Evolutionary conservation across 768 basidiomycete species (phyloP).

Genomic region (Lepiota brunneoincarnata): DNA sequence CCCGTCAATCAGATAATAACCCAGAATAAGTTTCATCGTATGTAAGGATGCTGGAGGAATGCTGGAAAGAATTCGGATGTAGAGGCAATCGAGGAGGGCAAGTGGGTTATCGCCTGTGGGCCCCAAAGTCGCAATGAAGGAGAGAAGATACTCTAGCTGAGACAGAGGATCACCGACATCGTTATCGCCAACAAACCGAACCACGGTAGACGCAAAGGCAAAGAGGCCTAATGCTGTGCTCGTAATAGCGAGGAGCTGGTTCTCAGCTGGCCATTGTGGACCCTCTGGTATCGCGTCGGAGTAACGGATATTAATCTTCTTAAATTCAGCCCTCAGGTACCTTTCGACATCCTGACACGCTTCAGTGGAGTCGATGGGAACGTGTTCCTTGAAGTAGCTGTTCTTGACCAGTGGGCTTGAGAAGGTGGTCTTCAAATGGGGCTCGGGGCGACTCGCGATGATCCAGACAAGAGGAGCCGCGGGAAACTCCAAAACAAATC

Average conservation of each 20-base stretch:
- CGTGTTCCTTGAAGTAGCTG: neutral
- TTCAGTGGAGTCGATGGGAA: neutral
- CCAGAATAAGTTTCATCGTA: neutral
- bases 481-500: neutral
- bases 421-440: neutral
- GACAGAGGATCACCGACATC: neutral
- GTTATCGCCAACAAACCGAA: neutral
- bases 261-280: neutral
- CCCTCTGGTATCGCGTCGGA: neutral
- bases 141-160: neutral
- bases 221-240: neutral
- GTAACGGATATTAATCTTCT: neutral
- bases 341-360: neutral
- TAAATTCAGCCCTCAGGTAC: neutral
- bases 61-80: neutral
- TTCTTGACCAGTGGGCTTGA: neutral
- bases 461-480: neutral
- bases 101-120: neutral
- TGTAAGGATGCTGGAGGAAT: neutral
- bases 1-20: neutral
- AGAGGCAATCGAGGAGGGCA: neutral
- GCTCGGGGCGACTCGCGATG: slow-evolving; percentile 1
- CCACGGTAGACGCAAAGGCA: neutral
- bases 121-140: neutral
- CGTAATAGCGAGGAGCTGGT: neutral